phyloP scores from a whole-genome alignment of 768 basidiomycete genomes.

The Ephemerocybe angulata region DNA sequence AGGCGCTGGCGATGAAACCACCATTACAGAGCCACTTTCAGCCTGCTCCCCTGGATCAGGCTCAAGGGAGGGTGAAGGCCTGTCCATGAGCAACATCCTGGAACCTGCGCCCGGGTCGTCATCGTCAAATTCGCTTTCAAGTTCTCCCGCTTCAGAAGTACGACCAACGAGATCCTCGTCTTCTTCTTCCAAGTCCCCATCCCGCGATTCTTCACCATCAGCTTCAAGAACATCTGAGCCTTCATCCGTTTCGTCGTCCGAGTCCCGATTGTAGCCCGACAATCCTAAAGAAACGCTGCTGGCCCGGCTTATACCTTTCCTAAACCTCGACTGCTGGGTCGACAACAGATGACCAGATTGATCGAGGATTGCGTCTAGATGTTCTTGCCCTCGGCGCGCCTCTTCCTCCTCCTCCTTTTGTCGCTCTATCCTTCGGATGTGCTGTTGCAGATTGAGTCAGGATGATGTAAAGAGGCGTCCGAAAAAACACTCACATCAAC shows the following conservation, averaged over 20 bases:
- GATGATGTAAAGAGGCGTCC: neutral
- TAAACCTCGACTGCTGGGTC: conserved; percentile 74
- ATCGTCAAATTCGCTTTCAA: conserved; percentile 33
- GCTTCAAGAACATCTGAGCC: conserved; percentile 13
- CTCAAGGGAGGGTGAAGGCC: conserved; percentile 1
- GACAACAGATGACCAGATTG: conserved; percentile 85
- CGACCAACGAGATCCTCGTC: no score
- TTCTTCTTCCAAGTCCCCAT: conserved; percentile 16
- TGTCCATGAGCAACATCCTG: conserved; percentile 10
- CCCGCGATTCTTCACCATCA: neutral
- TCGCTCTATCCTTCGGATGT: conserved; percentile 69
- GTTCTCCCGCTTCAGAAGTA: no score
- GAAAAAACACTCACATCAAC: conserved; percentile 56
- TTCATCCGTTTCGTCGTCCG: conserved; percentile 26
- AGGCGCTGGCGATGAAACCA: conserved; percentile 4
- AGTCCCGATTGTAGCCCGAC: conserved; percentile 33
- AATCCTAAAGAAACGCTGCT: conserved; percentile 41
- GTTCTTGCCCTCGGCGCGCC: conserved; percentile 71
- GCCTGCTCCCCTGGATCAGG: conserved; percentile 12
- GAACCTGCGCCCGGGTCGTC: conserved; percentile 23
- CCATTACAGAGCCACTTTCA: conserved; percentile 7
- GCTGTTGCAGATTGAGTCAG: conserved; percentile 34
- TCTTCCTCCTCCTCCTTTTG: conserved; percentile 71
- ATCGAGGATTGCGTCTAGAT: conserved; percentile 86
- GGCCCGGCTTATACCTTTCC: conserved; percentile 53